phyloP scores from a whole-genome alignment of 1,284 basidiomycete genomes.

The Hypsizygus ulmarius region DNA sequence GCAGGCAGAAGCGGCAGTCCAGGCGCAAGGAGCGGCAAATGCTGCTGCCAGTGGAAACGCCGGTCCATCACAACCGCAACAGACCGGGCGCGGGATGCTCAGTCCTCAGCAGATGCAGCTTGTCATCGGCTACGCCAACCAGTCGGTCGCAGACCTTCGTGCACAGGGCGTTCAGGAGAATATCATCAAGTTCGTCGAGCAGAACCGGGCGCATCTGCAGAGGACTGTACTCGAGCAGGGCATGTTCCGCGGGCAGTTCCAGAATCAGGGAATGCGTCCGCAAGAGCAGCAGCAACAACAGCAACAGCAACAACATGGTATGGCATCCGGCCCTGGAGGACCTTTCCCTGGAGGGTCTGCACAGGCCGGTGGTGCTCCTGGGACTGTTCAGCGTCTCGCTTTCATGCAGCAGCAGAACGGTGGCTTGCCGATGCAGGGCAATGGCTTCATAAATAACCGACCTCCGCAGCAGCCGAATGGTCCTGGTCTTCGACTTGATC shows the following conservation, averaged over 20 bases:
- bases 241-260: conserved; percentile 36
- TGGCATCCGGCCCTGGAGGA: conserved; percentile 9
- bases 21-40: conserved; percentile 10
- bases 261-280: conserved; percentile 16
- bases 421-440: conserved; percentile 11
- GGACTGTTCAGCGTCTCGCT: conserved; percentile 4
- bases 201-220: conserved; percentile 47
- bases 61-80: conserved; percentile 17
- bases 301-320: not conserved
- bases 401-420: conserved; percentile 15
- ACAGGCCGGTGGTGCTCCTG: not conserved
- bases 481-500: conserved; percentile 21
- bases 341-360: conserved; percentile 1
- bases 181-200: conserved; percentile 57
- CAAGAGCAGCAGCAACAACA: conserved; percentile 11
- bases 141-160: conserved; percentile 50
- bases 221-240: conserved; percentile 39
- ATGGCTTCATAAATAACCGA: conserved; percentile 15
- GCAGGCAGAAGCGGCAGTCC: conserved; percentile 15
- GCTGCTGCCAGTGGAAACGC: not conserved
- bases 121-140: conserved; percentile 42
- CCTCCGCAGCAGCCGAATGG: conserved; percentile 9
- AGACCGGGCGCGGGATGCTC: conserved; percentile 11
- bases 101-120: conserved; percentile 37
- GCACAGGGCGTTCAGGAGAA: conserved; percentile 46